phyloP scores from a whole-genome alignment of 352 stramenopile species.

The Phytopythium montanum region DNA sequence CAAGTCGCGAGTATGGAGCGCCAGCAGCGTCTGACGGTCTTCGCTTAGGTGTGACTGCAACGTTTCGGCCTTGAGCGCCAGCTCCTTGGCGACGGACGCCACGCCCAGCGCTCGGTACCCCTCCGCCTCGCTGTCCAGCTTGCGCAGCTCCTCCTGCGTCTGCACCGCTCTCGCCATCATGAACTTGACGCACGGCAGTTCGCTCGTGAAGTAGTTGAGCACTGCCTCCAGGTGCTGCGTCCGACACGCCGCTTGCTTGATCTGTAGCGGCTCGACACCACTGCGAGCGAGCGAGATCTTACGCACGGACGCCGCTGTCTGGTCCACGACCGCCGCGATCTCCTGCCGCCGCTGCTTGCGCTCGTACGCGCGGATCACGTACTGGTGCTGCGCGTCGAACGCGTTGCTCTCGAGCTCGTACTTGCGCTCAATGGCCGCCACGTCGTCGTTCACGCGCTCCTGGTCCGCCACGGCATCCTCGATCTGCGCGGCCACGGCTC shows the following conservation, averaged over 20 bases:
- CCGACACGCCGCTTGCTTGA: constrained; percentile 46
- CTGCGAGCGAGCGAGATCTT: constrained; percentile 31
- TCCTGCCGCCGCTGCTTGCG: constrained; percentile 31
- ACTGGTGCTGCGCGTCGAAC: constrained; percentile 48
- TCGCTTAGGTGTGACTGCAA: constrained; percentile 45
- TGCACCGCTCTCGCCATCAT: constrained; percentile 65
- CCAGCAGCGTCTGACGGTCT: constrained; percentile 39
- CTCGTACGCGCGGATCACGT: constrained; percentile 34
- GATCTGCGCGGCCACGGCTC: constrained; percentile 43
- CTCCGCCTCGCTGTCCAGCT: constrained; percentile 37
- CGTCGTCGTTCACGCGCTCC: constrained; percentile 37
- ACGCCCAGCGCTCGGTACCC: constrained; percentile 56
- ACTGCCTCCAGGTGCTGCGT: constrained; percentile 64
- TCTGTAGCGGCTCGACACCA: constrained; percentile 34
- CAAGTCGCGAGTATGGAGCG: constrained; percentile 45
- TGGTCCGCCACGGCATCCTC: constrained; percentile 32
- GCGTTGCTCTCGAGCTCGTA: constrained; percentile 38
- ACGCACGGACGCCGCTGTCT: constrained; percentile 33
- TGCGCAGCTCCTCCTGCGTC: constrained; percentile 30
- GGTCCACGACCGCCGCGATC: constrained; percentile 30
- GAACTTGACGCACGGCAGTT: constrained; percentile 77
- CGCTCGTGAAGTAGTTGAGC: constrained; percentile 68
- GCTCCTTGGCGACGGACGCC: constrained; percentile 41
- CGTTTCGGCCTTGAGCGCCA: constrained; percentile 34
- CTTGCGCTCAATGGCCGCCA: constrained; percentile 39